Conservation (phyloP, 371 early-diverging fungal species). For the Mucor indicus region DNA sequence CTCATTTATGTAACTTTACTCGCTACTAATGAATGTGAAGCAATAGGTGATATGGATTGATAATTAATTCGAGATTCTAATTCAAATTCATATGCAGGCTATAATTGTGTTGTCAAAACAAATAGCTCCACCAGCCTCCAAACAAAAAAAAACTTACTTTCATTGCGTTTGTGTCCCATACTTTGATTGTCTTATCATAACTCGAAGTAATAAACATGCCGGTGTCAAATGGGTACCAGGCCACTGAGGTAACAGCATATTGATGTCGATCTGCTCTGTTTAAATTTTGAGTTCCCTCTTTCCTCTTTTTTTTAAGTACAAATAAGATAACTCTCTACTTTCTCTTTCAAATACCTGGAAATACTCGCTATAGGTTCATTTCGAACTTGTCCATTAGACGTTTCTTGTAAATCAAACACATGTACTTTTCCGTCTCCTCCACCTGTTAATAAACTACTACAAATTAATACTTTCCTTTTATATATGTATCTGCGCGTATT, state of each 20-base stretch:
- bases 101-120: not conserved
- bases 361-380: slow-evolving; percentile 47
- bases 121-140: too few species aligned
- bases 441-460: slow-evolving; percentile 57
- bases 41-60: slow-evolving; percentile 72
- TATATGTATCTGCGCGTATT: too few species aligned
- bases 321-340: not conserved
- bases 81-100: slow-evolving; percentile 35
- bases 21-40: slow-evolving; percentile 78
- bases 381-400: slow-evolving; percentile 29
- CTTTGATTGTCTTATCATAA: slow-evolving; percentile 73
- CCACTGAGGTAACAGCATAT: slow-evolving; percentile 66
- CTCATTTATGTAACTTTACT: slow-evolving; percentile 43
- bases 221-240: slow-evolving; percentile 86
- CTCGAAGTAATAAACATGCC: slow-evolving; percentile 86
- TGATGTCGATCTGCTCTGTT: slow-evolving; percentile 53
- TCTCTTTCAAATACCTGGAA: slow-evolving; percentile 33
- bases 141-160: slow-evolving; percentile 29
- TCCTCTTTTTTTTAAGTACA: not conserved
- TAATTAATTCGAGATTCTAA: slow-evolving; percentile 63
- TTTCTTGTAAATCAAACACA: slow-evolving; percentile 66
- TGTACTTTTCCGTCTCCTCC: slow-evolving; percentile 68
- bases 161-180: slow-evolving; percentile 86
- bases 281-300: not conserved
- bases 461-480: too few species aligned